Conservation (phyloP, 2,329 filamentous ascomycete genomes). For the Aureobasidium subglaciale region DNA sequence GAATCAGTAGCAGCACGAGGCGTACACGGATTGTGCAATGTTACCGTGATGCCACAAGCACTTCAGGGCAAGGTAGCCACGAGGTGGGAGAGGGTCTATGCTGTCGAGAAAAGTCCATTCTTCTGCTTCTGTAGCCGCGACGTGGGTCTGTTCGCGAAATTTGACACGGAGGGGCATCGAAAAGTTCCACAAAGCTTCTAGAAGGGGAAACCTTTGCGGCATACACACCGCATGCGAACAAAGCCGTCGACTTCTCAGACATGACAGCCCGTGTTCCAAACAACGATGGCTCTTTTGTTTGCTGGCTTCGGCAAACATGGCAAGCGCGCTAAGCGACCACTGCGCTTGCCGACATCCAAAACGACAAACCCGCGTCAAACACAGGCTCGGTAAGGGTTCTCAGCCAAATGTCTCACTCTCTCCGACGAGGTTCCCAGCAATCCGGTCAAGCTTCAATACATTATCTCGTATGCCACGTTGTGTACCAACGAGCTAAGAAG, state of each 20-base stretch:
- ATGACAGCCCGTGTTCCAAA: background rate
- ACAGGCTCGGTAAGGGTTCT: background rate
- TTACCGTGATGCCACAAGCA: conserved; percentile 3
- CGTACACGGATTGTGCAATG: background rate
- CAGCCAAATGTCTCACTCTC: background rate
- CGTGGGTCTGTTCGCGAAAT: background rate
- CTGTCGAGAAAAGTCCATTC: background rate
- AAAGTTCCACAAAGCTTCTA: conserved; percentile 8
- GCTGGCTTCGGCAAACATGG: background rate
- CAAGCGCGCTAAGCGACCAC: conserved; percentile 1
- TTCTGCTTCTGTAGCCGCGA: background rate
- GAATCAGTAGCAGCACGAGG: background rate
- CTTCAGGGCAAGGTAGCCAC: background rate
- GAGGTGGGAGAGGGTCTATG: background rate
- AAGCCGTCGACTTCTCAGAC: background rate
- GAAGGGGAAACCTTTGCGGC: background rate
- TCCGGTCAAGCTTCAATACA: background rate
- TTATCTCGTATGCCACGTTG: background rate
- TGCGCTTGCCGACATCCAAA: conserved; percentile 6
- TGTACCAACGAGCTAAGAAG: too few relatives aligned
- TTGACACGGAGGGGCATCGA: conserved; percentile 2
- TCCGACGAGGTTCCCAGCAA: background rate
- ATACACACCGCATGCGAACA: background rate
- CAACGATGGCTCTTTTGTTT: background rate
- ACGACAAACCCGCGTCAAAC: background rate